Conservation (phyloP, 495 filamentous ascomycete genomes). For the Xylaria sp. region DNA sequence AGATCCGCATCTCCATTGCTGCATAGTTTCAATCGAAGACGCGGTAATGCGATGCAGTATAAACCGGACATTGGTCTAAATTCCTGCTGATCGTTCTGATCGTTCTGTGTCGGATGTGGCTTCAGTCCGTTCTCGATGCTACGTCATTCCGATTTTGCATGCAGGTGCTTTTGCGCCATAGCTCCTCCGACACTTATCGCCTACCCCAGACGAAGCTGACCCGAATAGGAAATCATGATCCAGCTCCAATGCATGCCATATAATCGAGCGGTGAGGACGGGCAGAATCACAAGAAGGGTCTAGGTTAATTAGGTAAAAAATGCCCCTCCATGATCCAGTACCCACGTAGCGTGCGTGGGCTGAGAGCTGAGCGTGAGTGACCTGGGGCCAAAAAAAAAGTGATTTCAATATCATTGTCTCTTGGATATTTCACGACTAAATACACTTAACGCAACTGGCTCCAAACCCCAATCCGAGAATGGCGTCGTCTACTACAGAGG, state of each 20-base stretch:
- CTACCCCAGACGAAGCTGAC: conserved; percentile 18
- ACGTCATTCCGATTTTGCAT: conserved; percentile 3
- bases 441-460: neutral
- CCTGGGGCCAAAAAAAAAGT: conserved; percentile 13
- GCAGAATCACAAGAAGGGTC: conserved; percentile 34
- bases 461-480: conserved; percentile 19
- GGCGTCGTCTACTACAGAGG: conserved; percentile 33
- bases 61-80: neutral
- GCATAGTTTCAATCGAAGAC: neutral
- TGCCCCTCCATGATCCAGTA: conserved; percentile 37
- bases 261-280: conserved; percentile 29
- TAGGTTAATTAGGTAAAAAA: no score
- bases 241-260: neutral
- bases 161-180: neutral
- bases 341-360: neutral
- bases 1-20: conserved; percentile 8
- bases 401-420: neutral
- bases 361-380: conserved; percentile 18
- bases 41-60: neutral
- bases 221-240: conserved; percentile 1
- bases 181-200: neutral
- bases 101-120: neutral
- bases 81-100: neutral
- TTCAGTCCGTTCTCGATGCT: neutral
- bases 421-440: neutral